phyloP scores from a whole-genome alignment of 306 rosid species.

The Senna siamea region DNA sequence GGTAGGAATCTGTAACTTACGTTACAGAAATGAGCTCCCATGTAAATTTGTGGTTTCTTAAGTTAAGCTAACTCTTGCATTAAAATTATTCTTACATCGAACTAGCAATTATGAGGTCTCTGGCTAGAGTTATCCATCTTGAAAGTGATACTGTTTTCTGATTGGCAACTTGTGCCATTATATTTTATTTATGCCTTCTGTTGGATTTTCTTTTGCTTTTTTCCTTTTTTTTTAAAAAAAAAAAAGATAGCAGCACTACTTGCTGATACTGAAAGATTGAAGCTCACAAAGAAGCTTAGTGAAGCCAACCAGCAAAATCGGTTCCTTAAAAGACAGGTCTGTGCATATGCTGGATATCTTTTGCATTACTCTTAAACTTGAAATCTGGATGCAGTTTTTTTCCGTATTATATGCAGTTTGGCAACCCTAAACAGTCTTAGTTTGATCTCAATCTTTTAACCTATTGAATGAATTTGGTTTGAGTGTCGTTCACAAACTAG shows the following conservation, averaged over 20 bases:
- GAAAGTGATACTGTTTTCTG: neutral
- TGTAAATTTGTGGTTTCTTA: neutral
- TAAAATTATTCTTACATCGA: neutral
- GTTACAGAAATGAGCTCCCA: neutral
- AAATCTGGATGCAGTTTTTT: slow-evolving; percentile 26
- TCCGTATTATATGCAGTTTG: neutral
- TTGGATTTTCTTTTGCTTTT: slow-evolving; percentile 10
- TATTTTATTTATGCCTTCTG: slow-evolving; percentile 29
- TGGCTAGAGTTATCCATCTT: neutral
- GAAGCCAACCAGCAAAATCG: slow-evolving; percentile 95
- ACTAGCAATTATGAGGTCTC: too few relatives aligned
- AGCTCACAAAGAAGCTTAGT: slow-evolving; percentile 76
- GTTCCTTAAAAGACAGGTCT: slow-evolving; percentile 91
- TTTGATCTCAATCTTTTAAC: slow-evolving; percentile 29
- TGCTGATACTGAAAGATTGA: slow-evolving; percentile 73
- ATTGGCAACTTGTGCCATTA: slow-evolving; percentile 24
- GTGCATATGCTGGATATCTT: slow-evolving; percentile 25
- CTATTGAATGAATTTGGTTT: slow-evolving; percentile 14
- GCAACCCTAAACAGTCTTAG: neutral
- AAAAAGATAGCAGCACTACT: slow-evolving; percentile 66
- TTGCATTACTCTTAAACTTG: slow-evolving; percentile 23
- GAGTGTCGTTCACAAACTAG: neutral
- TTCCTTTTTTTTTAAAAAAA: too few relatives aligned
- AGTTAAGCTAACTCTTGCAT: neutral
- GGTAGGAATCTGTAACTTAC: slow-evolving; percentile 1